Base-by-base conservation (phyloP, 139 green algal genomes). In the Penium margaritaceum region DNA sequence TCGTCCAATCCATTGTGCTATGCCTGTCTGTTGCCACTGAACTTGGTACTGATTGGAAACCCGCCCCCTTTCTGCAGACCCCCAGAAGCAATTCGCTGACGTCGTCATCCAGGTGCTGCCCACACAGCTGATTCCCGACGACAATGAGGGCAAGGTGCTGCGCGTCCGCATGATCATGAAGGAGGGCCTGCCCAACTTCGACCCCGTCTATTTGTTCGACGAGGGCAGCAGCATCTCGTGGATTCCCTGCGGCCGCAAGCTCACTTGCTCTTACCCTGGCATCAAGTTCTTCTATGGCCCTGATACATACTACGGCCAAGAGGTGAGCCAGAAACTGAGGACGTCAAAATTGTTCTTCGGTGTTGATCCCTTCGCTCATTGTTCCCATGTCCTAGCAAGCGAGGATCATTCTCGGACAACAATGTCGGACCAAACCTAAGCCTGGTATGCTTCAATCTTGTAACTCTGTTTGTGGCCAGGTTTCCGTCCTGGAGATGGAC, bases 111-210 rank as follows among this genome's bases (percentile, higher is more conserved):
- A 97, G 90, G 94, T 99, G 71, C 90, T 99, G 78, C 95, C 95
- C 66, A 99, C 95, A 1, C 94, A 99, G 88, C 90, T 99, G 81
- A 94, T 99, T 57, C 94, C 94, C 21, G 95, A 98, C 74, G 90
- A 96, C 78, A 89, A 96, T 75, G 92, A 98, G 87, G 92, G 91
- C 87, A 97, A 99, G 91, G 89, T 96, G 78, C 88, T 99, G 77
- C 88, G 95, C 51, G 95, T 99, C 79, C 90, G 93, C 80, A 87
- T 99, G 76, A 99, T 99, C 90, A 90, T 95, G 92, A 98, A 98
- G 89, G 94, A 98, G 89, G 89, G 88, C 75, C 85, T 88, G 38
- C 84, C 93, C 72, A 76, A 87, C 67, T 96, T 96, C 75, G 86
- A 91, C 83, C 91, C 92, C 38, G 75, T 85, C 29, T 97, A 96